These are phyloP conservation scores for Acanthamoeba royreba DNA, from an alignment of 208 protist genomes.

Conservation along the genomic window DNA sequence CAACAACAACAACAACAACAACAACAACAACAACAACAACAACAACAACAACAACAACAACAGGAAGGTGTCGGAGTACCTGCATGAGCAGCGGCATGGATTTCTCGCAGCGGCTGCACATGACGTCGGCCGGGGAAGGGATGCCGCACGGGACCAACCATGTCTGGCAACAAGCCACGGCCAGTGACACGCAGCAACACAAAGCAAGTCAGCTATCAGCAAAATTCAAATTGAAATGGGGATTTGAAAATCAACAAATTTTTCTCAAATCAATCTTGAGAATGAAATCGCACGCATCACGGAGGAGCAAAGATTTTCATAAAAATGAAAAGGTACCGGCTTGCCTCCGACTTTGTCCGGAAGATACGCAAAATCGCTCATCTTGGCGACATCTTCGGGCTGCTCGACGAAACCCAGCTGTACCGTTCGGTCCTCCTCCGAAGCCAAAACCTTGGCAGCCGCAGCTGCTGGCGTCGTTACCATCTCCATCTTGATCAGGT, in stretches of 20 bases:
- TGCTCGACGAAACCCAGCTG: not conserved
- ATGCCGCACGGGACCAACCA: not conserved
- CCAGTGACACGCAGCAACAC: not conserved
- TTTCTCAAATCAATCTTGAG: too few relatives aligned
- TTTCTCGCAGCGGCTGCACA: not conserved
- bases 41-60: too few relatives aligned
- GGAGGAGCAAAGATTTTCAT: too few relatives aligned
- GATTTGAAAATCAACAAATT: not conserved
- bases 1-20: too few relatives aligned
- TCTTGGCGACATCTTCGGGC: not conserved
- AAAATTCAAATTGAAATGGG: not conserved
- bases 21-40: too few relatives aligned
- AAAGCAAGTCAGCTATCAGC: not conserved
- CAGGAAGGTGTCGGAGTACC: not conserved
- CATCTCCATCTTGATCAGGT: too few relatives aligned
- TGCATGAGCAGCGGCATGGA: not conserved
- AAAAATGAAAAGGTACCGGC: too few relatives aligned
- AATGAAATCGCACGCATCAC: too few relatives aligned
- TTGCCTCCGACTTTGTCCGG: not conserved
- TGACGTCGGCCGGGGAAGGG: not conserved
- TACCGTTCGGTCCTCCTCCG: not conserved
- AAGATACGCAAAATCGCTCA: not conserved
- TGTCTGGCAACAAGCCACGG: not conserved
- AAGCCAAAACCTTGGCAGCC: too few relatives aligned
- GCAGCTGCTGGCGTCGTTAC: too few relatives aligned